Conservation (phyloP, 1,284 basidiomycete genomes). For the Boletus smithii region DNA sequence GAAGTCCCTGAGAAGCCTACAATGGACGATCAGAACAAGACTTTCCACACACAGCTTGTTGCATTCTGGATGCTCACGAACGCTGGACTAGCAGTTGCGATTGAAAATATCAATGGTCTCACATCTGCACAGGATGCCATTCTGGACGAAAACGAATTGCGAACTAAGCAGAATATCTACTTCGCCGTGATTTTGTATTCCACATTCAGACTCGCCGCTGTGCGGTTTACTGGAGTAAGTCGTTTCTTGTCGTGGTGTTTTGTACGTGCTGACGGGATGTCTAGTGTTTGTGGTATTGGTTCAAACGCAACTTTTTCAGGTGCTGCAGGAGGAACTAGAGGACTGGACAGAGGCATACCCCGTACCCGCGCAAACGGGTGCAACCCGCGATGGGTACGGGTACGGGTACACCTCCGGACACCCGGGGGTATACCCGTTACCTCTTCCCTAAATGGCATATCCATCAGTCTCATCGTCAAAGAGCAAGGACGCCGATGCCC, state of each 20-base stretch:
- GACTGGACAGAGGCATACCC: no score
- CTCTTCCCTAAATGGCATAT: no score
- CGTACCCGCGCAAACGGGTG: no score
- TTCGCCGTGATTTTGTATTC: constrained; percentile 86
- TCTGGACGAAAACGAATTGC: constrained; percentile 46
- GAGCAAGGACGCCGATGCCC: no score
- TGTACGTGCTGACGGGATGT: constrained; percentile 14
- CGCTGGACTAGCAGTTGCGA: constrained; percentile 75
- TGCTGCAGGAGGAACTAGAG: constrained; percentile 70
- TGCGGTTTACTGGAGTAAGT: constrained; percentile 84
- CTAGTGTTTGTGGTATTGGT: constrained; percentile 79
- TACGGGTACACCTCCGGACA: no score
- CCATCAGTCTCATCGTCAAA: no score
- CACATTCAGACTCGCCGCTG: constrained; percentile 77
- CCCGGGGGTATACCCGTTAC: no score
- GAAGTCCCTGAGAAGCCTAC: constrained; percentile 79
- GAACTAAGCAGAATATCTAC: constrained; percentile 70
- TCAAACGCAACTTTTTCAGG: constrained; percentile 80
- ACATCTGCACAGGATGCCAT: constrained; percentile 42
- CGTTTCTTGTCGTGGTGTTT: not conserved
- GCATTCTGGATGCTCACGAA: constrained; percentile 86
- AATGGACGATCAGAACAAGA: constrained; percentile 89
- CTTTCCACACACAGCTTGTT: constrained; percentile 89
- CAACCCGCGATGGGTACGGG: no score
- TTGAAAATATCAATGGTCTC: constrained; percentile 82